These are phyloP conservation scores for Stenocarpella maydis DNA, from an alignment of 2,329 filamentous ascomycete species.

Conservation along the genomic window DNA sequence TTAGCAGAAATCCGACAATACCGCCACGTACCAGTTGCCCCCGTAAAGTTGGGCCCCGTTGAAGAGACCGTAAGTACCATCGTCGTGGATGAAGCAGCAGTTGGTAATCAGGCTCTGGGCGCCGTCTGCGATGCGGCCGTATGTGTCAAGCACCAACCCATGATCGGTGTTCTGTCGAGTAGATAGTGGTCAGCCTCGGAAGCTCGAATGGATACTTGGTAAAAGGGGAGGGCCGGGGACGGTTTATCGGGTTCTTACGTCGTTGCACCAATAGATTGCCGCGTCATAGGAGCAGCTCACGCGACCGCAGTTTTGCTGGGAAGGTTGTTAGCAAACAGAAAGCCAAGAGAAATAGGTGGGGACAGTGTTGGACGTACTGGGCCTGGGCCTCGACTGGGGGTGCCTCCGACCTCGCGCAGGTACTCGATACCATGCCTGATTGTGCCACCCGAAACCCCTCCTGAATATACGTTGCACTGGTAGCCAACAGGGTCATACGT, in stretches of 20 bases:
- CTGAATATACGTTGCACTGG: background rate
- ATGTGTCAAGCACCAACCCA: background rate
- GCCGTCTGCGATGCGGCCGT: conserved; percentile 7
- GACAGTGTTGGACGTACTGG: background rate
- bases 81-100: background rate
- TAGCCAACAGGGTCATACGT: background rate
- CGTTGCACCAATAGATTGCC: conserved; percentile 22
- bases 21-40: background rate
- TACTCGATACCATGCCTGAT: background rate
- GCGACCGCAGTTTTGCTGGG: background rate
- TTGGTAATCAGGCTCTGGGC: conserved; percentile 7
- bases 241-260: background rate
- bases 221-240: too few relatives aligned
- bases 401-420: background rate
- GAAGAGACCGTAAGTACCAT: background rate
- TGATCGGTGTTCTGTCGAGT: background rate
- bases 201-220: background rate
- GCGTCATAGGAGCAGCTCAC: conserved; percentile 15
- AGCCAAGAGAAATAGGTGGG: rapidly evolving
- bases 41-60: background rate
- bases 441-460: background rate
- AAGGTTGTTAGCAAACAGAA: background rate
- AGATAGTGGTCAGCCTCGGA: background rate
- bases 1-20: background rate
- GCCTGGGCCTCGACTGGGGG: background rate